phyloP scores from a whole-genome alignment of 441 rosid genomes.

The Arabidopsis hybrid region DNA sequence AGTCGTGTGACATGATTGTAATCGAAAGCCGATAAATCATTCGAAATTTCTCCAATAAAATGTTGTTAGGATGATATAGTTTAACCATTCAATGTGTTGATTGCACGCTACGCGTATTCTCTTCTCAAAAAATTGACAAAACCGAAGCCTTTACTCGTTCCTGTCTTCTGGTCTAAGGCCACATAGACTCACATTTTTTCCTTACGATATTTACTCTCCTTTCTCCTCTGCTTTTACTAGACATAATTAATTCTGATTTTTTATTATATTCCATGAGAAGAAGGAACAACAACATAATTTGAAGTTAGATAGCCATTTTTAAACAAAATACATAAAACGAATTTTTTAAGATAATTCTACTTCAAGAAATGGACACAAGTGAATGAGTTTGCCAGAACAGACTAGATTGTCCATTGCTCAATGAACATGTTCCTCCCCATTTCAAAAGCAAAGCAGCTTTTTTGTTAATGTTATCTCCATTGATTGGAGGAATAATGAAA shows the following conservation, averaged over 20 bases:
- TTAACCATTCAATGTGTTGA: background rate
- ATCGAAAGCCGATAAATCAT: background rate
- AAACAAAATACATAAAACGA: background rate
- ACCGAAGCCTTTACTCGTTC: conserved; percentile 1
- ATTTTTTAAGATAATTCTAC: too few relatives aligned
- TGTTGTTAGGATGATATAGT: background rate
- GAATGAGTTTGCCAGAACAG: background rate
- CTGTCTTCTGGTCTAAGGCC: conserved; percentile 2
- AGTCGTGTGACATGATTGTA: background rate
- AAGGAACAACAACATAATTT: too few relatives aligned
- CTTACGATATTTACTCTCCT: background rate
- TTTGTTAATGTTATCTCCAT: background rate
- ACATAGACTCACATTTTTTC: background rate
- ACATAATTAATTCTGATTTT: too few relatives aligned
- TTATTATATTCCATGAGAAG: too few relatives aligned
- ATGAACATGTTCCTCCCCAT: background rate
- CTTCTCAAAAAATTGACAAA: conserved; percentile 1
- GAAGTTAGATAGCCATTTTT: too few relatives aligned
- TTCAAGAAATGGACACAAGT: background rate
- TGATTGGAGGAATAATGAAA: background rate
- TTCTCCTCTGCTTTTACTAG: background rate
- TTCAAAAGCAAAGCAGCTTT: background rate
- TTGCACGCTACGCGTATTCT: conserved; percentile 5
- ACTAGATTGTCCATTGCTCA: background rate
- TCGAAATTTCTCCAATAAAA: background rate